Evolutionary conservation across 2,329 filamentous ascomycete genomes (phyloP).

Genomic region (Fusarium drepaniforme): DNA sequence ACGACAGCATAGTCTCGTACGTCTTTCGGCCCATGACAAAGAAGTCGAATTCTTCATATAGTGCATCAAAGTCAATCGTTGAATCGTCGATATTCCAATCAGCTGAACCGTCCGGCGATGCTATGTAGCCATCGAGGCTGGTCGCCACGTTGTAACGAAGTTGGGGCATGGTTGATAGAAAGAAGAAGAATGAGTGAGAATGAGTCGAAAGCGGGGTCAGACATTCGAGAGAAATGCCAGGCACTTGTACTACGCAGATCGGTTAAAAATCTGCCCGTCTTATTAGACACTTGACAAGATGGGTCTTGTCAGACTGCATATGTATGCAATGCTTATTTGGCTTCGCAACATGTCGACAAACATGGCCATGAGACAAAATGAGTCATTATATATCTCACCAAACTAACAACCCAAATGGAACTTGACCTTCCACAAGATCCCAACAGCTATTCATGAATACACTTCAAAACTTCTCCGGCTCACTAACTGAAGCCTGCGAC

Average conservation of each 20-base stretch:
- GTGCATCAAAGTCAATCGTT: conserved; percentile 48
- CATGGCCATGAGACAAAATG: not conserved
- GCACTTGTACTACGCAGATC: not conserved
- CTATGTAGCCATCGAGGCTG: conserved; percentile 52
- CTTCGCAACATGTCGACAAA: not conserved
- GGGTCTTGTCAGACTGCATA: not conserved
- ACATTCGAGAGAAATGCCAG: not conserved
- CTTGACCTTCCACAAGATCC: not conserved
- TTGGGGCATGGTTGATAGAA: conserved; percentile 25
- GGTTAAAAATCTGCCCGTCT: conserved; percentile 3
- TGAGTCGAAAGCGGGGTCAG: not conserved
- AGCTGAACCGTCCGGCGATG: conserved; percentile 44
- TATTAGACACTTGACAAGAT: not conserved
- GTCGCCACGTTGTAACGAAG: conserved; percentile 51
- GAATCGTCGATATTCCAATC: conserved; percentile 49
- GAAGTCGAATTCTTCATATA: conserved; percentile 47
- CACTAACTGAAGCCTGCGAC: not conserved
- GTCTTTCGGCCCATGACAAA: conserved; percentile 54
- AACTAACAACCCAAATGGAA: not conserved
- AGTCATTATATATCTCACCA: not conserved
- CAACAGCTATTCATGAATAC: not conserved
- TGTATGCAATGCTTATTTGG: not conserved
- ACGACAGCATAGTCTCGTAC: conserved; percentile 45
- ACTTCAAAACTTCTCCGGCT: not conserved
- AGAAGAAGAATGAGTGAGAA: not conserved